Percentiles rank a stretch among this genome's conserved stretches.
Conservation (phyloP, 371 early-diverging fungal genomes). For the Mucor sp. region DNA sequence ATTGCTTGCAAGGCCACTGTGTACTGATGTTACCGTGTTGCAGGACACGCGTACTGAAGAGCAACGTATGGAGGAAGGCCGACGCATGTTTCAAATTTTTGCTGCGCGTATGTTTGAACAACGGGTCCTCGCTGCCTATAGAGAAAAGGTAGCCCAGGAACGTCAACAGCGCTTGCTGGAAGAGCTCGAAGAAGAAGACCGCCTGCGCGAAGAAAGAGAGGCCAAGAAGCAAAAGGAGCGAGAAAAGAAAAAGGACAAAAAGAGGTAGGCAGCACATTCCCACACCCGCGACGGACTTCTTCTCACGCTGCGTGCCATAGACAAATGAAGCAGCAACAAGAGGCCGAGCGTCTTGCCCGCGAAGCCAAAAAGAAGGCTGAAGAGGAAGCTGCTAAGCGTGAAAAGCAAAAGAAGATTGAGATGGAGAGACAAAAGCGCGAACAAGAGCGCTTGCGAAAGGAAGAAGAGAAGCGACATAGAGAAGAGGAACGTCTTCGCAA, state of each 20-base stretch:
- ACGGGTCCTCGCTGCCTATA: constrained; percentile 86
- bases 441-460: constrained; percentile 33
- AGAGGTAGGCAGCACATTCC: constrained; percentile 40
- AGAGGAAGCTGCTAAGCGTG: constrained; percentile 37
- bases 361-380: constrained; percentile 50
- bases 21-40: background rate
- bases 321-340: constrained; percentile 46
- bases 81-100: constrained; percentile 94
- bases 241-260: constrained; percentile 67
- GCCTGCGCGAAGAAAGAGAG: constrained; percentile 70
- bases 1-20: background rate
- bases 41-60: constrained; percentile 80
- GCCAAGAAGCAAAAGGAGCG: constrained; percentile 66
- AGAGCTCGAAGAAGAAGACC: constrained; percentile 82
- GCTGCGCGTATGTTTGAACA: constrained; percentile 97
- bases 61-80: constrained; percentile 89
- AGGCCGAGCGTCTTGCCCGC: constrained; percentile 39
- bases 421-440: constrained; percentile 60
- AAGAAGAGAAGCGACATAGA: constrained; percentile 37
- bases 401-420: constrained; percentile 39
- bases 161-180: constrained; percentile 78
- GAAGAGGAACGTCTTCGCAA: constrained; percentile 36
- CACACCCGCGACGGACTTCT: background rate
- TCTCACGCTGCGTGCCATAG: constrained; percentile 9
- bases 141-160: constrained; percentile 89